Percentiles rank a stretch among this genome's conserved stretches.
These are phyloP conservation scores for Stentor roeselii DNA, from an alignment of 73 alveolate genomes.

Conservation along the genomic window DNA sequence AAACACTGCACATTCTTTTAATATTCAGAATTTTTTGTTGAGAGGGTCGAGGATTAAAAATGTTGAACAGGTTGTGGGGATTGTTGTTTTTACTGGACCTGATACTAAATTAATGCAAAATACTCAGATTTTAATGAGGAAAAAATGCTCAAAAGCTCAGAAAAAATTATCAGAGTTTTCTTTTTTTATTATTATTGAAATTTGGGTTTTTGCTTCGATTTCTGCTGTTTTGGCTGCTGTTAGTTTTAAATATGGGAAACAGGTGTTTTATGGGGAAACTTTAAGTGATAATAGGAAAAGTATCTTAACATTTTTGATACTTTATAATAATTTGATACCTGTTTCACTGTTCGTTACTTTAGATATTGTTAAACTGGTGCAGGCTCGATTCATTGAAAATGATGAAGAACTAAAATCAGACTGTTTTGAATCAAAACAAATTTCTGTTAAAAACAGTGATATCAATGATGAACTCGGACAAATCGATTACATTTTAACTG, in stretches of 20 bases:
- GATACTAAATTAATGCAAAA: slow-evolving; percentile 82
- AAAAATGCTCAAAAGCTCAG: not conserved
- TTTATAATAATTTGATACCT: slow-evolving; percentile 79
- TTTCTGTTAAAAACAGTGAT: slow-evolving; percentile 51
- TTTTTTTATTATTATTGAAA: not conserved
- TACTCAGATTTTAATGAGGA: slow-evolving; percentile 29
- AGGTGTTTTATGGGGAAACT: not conserved
- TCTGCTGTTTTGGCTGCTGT: not conserved
- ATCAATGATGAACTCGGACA: slow-evolving; percentile 44
- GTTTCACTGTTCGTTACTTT: slow-evolving; percentile 76
- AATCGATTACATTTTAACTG: slow-evolving; percentile 53
- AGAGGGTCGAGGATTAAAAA: slow-evolving; percentile 64
- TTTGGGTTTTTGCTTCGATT: not conserved
- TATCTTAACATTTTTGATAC: not conserved
- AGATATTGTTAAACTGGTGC: slow-evolving; percentile 67
- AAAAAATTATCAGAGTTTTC: not conserved
- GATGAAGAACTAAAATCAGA: slow-evolving; percentile 45
- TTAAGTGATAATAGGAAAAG: not conserved
- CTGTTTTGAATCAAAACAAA: slow-evolving; percentile 30
- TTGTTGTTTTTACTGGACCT: slow-evolving; percentile 51
- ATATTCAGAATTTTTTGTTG: slow-evolving; percentile 59
- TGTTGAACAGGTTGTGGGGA: not conserved
- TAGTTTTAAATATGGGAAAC: not conserved
- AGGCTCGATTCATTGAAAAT: slow-evolving; percentile 59
- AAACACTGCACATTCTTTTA: slow-evolving; percentile 39